Evolutionary conservation across 139 green algal genomes (phyloP).

Genomic region (Auxenochlorella pyrenoidosa): DNA sequence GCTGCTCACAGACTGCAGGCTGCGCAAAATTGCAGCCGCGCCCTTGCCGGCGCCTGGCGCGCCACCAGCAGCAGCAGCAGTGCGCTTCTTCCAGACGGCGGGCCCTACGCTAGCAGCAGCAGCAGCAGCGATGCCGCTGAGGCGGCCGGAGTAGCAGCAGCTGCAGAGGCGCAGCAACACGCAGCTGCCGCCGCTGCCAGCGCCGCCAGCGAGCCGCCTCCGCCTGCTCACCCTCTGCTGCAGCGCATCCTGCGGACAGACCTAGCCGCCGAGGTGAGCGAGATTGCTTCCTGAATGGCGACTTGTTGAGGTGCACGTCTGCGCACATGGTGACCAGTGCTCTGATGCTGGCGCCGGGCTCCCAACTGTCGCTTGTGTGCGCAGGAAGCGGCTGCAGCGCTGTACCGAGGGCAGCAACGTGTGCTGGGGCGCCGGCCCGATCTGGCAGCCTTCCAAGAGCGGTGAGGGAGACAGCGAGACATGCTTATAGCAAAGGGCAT

Average conservation of each 20-base stretch:
- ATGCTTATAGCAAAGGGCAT: too few species aligned
- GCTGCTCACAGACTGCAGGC: neutral
- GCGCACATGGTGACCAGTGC: neutral
- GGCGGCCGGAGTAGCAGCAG: neutral
- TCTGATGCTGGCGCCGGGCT: neutral
- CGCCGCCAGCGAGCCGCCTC: neutral
- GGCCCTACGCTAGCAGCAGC: neutral
- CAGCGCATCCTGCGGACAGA: constrained; percentile 22
- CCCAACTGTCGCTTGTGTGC: neutral
- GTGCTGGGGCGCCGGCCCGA: constrained; percentile 16
- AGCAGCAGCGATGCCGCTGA: neutral
- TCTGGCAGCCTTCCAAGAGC: constrained; percentile 18
- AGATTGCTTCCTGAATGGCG: neutral
- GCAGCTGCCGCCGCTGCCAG: neutral
- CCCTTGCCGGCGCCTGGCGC: neutral
- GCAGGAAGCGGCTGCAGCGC: constrained; percentile 23
- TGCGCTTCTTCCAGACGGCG: neutral
- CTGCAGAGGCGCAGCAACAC: neutral
- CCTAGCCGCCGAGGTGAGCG: constrained; percentile 15
- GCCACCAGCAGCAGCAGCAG: neutral
- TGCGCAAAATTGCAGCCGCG: too few species aligned
- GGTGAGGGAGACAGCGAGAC: neutral
- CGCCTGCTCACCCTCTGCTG: constrained; percentile 5
- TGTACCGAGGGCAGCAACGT: constrained; percentile 17
- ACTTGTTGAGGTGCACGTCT: neutral